These are phyloP conservation scores for Hordeum marinum DNA, from an alignment of 176 grass and related monocot species.

Conservation along the genomic window DNA sequence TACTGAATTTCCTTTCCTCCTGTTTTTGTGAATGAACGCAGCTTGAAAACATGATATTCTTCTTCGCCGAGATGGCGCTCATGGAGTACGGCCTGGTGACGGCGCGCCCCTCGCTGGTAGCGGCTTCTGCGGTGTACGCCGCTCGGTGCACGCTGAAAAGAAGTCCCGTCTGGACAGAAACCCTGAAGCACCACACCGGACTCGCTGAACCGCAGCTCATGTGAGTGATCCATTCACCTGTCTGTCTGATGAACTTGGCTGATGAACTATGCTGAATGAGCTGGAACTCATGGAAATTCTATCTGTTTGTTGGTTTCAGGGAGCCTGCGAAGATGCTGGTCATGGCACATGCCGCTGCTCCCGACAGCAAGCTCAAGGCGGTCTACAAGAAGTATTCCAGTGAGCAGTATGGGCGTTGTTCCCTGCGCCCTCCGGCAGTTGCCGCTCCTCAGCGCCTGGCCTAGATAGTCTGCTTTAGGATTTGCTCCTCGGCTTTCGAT, in stretches of 20 bases:
- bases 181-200: constrained; percentile 51
- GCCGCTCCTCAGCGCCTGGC: background rate
- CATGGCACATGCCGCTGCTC: constrained; percentile 23
- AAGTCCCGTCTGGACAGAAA: constrained; percentile 65
- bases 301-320: constrained; percentile 11
- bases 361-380: constrained; percentile 25
- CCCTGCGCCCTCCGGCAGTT: constrained; percentile 3
- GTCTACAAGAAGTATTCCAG: constrained; percentile 48
- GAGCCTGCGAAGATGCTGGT: constrained; percentile 31
- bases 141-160: constrained; percentile 61
- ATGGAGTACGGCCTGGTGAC: constrained; percentile 41
- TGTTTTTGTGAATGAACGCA: constrained; percentile 1
- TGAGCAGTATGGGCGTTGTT: constrained; percentile 32
- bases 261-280: background rate
- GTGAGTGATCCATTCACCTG: constrained; percentile 10
- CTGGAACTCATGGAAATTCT: background rate
- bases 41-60: constrained; percentile 54
- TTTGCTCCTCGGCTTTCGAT: background rate
- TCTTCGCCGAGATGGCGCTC: constrained; percentile 58
- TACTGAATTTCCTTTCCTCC: background rate
- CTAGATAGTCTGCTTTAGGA: background rate
- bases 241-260: background rate
- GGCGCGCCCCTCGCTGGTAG: constrained; percentile 44
- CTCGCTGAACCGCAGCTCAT: constrained; percentile 38
- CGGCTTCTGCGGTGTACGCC: constrained; percentile 52